These are phyloP conservation scores for Globisporangium recalcitrans DNA, from an alignment of 352 stramenopile genomes.

Conservation along the genomic window DNA sequence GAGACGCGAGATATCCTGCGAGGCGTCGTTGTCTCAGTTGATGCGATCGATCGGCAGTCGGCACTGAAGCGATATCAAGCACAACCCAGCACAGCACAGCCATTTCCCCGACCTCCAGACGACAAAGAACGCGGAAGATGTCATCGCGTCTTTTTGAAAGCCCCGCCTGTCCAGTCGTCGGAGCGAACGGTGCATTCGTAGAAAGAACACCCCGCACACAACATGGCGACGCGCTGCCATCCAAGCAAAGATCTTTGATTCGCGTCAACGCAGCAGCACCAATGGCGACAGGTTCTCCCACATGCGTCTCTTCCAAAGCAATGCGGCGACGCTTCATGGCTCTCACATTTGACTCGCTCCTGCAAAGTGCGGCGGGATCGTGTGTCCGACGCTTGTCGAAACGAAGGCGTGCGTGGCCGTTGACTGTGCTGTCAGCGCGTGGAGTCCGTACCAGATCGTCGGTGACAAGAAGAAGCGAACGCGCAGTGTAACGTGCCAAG, in stretches of 20 bases:
- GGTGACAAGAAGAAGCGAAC: slow-evolving; percentile 32
- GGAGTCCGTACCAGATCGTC: slow-evolving; percentile 33
- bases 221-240: neutral
- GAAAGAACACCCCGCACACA: neutral
- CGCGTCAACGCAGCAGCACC: too few relatives aligned
- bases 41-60: neutral
- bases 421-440: slow-evolving; percentile 37
- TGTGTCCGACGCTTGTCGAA: slow-evolving; percentile 26
- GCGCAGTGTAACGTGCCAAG: slow-evolving; percentile 28
- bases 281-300: too few relatives aligned
- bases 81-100: too few relatives aligned
- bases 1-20: neutral
- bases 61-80: too few relatives aligned
- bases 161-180: neutral
- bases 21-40: neutral
- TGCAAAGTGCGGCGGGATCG: slow-evolving; percentile 31
- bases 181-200: neutral
- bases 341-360: slow-evolving; percentile 5
- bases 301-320: neutral
- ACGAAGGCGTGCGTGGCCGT: slow-evolving; percentile 25
- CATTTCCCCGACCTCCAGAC: too few relatives aligned
- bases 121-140: too few relatives aligned
- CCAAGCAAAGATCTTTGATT: neutral
- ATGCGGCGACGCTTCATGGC: neutral
- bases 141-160: too few relatives aligned